Conservation (phyloP, 169 alveolate genomes). For the Plasmodium knowlesi region DNA sequence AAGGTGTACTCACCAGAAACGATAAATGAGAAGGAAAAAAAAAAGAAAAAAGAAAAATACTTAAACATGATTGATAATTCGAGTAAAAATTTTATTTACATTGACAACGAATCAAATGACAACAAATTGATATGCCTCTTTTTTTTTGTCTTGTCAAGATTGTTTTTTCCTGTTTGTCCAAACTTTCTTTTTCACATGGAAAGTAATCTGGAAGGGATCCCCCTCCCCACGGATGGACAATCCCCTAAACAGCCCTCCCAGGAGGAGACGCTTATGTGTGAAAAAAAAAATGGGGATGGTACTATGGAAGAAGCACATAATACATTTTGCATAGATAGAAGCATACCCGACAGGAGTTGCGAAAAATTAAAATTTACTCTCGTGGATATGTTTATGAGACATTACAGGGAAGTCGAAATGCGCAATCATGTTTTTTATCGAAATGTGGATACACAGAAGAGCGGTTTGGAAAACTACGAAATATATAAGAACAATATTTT, state of each 20-base stretch:
- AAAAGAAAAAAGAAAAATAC: constrained; percentile 52
- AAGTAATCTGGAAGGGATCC: not conserved
- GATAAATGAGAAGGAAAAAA: constrained; percentile 50
- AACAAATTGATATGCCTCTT: constrained; percentile 65
- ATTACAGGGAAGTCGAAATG: constrained; percentile 42
- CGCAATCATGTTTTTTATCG: constrained; percentile 17
- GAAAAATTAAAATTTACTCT: constrained; percentile 2
- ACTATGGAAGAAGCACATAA: not conserved
- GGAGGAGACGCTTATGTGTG: not conserved
- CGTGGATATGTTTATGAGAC: constrained; percentile 48
- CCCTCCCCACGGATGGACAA: not conserved
- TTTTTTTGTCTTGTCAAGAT: constrained; percentile 44
- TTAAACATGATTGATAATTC: constrained; percentile 47
- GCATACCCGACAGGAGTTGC: not conserved
- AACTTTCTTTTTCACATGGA: not conserved
- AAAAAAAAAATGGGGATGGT: not conserved
- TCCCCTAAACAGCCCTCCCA: not conserved
- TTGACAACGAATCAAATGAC: constrained; percentile 51
- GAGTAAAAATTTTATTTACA: constrained; percentile 56
- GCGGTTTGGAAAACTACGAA: constrained; percentile 19
- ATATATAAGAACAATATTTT: constrained; percentile 48
- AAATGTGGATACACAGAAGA: constrained; percentile 9
- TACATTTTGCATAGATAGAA: not conserved
- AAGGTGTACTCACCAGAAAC: constrained; percentile 52
- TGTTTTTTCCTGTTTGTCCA: constrained; percentile 44